Base-by-base conservation (phyloP, 441 rosid genomes). In the Adansonia rubrostipa region DNA sequence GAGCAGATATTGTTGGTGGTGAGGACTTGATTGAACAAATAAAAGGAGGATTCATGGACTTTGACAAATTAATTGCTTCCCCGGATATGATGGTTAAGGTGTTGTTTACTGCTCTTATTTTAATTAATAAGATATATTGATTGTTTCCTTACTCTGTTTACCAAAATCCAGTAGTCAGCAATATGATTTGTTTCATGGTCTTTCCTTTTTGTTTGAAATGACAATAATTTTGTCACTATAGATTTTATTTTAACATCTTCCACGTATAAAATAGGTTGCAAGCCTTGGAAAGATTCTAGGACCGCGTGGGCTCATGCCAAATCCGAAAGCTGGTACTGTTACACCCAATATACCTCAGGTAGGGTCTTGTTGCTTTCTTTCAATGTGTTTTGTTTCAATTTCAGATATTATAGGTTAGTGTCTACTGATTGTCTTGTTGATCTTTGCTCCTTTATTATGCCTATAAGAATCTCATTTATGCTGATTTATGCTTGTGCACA, bases 41-140 rank as follows among this genome's bases (percentile, higher is more conserved):
- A 50, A 97, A 93, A 86, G 90, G 89, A 85, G 99, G 98, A 77
- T 91, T 93, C 90, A 93, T 94, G 95, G 96, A 97, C n/a, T 97
- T 97, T 50, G 98, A 97, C 87, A 97, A 93, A 86, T 84, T 97
- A 71, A 93, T 97, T 90, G 99, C 98, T 71, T 94, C 98, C 66
- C 97, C 98, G 0, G 99, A 97, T 82, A 94, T 97, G 98, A 97
- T 97, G 99, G 93, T 93, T 77, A 94, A 94, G 99, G 99, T 96
- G 77, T 72, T 86, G 80, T 80, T 83, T 82, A 65, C 80, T 74
- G 66, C 51, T 63, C 77, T 42, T 77, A 19, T 62, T 71, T 64
- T 61, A 20, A 64, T 76, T 61, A 19, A 56, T 57, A 22, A 17
- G 74, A 68, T 67, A 77, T 47, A 15, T 13, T 15, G 57, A 17